Evolutionary conservation across 2,329 filamentous ascomycete genomes (phyloP).

Genomic region (Tricladium varicosporioides): DNA sequence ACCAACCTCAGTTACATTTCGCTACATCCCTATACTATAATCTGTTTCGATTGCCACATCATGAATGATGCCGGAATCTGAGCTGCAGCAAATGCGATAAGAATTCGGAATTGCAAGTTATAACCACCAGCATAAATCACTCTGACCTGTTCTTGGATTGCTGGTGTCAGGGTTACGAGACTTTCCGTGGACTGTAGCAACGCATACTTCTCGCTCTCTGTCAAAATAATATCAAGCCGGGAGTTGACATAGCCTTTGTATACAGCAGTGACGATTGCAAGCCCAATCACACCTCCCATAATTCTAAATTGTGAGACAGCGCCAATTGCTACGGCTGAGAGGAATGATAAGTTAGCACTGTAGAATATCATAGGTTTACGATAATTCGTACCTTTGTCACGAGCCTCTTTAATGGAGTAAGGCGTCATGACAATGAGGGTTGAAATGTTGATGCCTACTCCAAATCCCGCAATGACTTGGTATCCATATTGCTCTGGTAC

Average conservation of each 20-base stretch:
- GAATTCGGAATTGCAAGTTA: background rate
- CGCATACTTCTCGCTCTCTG: background rate
- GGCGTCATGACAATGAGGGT: background rate
- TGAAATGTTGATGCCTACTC: background rate
- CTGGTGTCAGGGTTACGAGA: background rate
- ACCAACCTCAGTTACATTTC: no score
- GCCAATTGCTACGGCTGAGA: background rate
- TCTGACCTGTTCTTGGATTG: background rate
- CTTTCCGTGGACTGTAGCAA: background rate
- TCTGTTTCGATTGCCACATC: background rate
- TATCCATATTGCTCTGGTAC: background rate
- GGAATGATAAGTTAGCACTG: no score
- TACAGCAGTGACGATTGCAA: conserved; percentile 1
- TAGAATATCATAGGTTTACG: no score
- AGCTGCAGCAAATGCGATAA: background rate
- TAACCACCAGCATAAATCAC: background rate
- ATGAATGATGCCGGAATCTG: background rate
- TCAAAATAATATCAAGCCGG: background rate
- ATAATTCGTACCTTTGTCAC: no score
- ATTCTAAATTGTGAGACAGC: background rate
- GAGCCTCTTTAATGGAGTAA: background rate
- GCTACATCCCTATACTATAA: background rate
- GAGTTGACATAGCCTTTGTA: background rate
- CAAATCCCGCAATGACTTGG: background rate
- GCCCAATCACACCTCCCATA: conserved; percentile 2